Percentiles rank a stretch among this genome's conserved stretches.
Conservation (phyloP, 108 stramenopile genomes). For the Pseudonitzschia pungens region DNA sequence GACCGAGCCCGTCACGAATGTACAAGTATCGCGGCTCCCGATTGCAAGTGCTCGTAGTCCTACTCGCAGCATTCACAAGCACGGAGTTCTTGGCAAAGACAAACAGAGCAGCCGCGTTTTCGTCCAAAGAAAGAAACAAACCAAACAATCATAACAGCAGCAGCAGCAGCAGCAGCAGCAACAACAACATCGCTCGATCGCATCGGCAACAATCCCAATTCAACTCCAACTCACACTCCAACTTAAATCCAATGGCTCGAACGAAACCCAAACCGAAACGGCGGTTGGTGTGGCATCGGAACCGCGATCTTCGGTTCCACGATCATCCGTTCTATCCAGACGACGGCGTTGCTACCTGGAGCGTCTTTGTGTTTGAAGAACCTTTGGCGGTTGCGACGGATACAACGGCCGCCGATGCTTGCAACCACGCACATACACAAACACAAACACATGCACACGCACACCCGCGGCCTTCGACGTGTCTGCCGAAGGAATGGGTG, state of each 20-base stretch:
- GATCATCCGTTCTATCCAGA: slow-evolving; percentile 53
- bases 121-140: too few species aligned
- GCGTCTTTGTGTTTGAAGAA: slow-evolving; percentile 61
- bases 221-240: too few species aligned
- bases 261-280: background rate
- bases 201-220: too few species aligned
- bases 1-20: too few species aligned
- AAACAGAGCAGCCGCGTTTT: background rate
- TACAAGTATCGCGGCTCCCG: too few species aligned
- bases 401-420: background rate
- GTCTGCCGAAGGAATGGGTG: slow-evolving; percentile 17
- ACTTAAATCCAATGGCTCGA: background rate
- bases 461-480: slow-evolving; percentile 35
- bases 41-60: too few species aligned
- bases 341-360: slow-evolving; percentile 20
- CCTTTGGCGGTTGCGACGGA: background rate
- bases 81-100: background rate
- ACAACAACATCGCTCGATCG: too few species aligned
- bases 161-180: too few species aligned
- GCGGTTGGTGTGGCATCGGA: slow-evolving; percentile 67
- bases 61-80: background rate
- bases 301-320: slow-evolving; percentile 53
- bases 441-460: background rate
- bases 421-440: too few species aligned
- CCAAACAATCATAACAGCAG: too few species aligned